Evolutionary conservation across 176 grass and related monocot genomes (phyloP), one percentile per base, ranked within the genome.

Genomic region (Oryza rufipogon): DNA sequence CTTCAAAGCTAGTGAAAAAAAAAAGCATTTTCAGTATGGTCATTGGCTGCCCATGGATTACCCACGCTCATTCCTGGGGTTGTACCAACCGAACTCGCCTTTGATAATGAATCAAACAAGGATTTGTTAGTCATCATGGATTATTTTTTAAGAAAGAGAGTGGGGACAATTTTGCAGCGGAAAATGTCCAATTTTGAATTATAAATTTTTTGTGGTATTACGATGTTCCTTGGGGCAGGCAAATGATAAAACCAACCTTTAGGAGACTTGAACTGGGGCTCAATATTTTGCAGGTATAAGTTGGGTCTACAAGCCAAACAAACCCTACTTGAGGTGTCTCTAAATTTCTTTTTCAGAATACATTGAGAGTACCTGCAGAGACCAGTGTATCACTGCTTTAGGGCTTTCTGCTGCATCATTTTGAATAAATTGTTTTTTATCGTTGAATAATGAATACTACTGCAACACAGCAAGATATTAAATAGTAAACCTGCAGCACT

Each of bases 131-230:
- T 5, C 60, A 72, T 70, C 26, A 54, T 46, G 15, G 52, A 39
- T 41, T 36, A 19, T 20, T 17, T 56, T 17, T 56, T 6, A 4
- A 41, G 67, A 70, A 41, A 41, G 9, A 48, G 15, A 48, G 66
- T 6, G 19, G 33, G n/a, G 34, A 25, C 9, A 1, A n/a, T 63
- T 64, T 73, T 11, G 70, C 8, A 12, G 14, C 3, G 6, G 28
- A 58, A 38, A 38, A 49, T 22, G 5, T 3, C 15, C 33, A 73
- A 61, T 9, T 61, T 65, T 63, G 14, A 44, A 28, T 13, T 42
- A 61, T 58, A 15, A 82, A 0, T 82, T 63, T 16, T 61, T 72
- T 82, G 8, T 36, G n/a, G 51, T 72, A 9, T 73, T 9, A 71
- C n/a, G 0, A 45, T 83, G 74, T 65, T 74, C 25, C 52, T 74